Percentiles rank a stretch among this genome's conserved stretches.
Conservation (phyloP, 1,139 yeast species). For the Candida pseudoviswanathii region DNA sequence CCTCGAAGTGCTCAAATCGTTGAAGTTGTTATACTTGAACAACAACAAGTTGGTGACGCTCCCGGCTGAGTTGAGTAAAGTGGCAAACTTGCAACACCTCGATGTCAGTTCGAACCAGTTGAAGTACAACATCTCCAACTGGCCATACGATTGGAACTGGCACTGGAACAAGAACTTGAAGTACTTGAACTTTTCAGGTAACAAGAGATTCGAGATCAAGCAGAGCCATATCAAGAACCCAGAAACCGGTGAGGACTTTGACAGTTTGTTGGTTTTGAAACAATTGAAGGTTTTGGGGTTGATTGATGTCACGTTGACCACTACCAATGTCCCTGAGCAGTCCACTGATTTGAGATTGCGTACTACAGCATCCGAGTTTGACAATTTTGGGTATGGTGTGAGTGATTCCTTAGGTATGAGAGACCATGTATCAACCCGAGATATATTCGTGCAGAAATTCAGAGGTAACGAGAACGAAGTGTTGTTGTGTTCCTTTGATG, state of each 20-base stretch:
- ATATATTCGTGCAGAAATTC: slow-evolving; percentile 84
- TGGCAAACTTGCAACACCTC: slow-evolving; percentile 63
- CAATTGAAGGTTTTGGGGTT: slow-evolving; percentile 77
- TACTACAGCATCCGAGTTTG: slow-evolving; percentile 85
- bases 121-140: slow-evolving; percentile 89
- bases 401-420: slow-evolving; percentile 82
- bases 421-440: slow-evolving; percentile 72
- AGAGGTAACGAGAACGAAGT: slow-evolving; percentile 77
- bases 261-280: slow-evolving; percentile 75
- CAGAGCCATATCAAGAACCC: slow-evolving; percentile 55
- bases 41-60: slow-evolving; percentile 83
- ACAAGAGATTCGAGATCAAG: slow-evolving; percentile 85
- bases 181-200: slow-evolving; percentile 89
- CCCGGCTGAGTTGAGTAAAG: slow-evolving; percentile 85
- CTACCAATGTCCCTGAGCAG: slow-evolving; percentile 86
- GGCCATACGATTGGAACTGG: slow-evolving; percentile 99
- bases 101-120: slow-evolving; percentile 93
- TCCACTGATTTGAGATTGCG: slow-evolving; percentile 81
- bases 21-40: slow-evolving; percentile 70
- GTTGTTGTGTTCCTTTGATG: slow-evolving; percentile 84
- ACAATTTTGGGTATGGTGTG: slow-evolving; percentile 83
- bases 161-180: slow-evolving; percentile 75
- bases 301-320: slow-evolving; percentile 92
- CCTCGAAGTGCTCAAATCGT: slow-evolving; percentile 58
- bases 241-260: slow-evolving; percentile 56